These are phyloP conservation scores for Coemansia sp. DNA, from an alignment of 192 early-diverging fungal species.

Conservation along the genomic window DNA sequence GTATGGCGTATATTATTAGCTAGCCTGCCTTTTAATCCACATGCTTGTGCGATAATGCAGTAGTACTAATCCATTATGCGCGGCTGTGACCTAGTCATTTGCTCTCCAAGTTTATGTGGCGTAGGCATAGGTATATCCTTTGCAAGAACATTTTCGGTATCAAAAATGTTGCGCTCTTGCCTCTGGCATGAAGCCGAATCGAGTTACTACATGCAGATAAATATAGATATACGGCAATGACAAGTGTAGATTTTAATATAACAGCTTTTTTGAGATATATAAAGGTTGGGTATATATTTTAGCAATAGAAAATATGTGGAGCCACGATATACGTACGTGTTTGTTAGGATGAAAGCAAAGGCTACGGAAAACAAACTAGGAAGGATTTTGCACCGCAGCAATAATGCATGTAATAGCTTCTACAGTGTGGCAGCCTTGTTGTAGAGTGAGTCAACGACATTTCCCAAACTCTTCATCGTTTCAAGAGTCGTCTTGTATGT, in stretches of 20 bases:
- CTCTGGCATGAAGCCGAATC: neutral
- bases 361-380: no score
- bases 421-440: slow-evolving; percentile 70
- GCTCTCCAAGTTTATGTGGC: neutral
- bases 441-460: slow-evolving; percentile 94
- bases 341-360: no score
- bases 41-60: neutral
- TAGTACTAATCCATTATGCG: neutral
- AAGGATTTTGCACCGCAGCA: neutral
- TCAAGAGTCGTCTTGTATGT: slow-evolving; percentile 91
- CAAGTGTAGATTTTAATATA: no score
- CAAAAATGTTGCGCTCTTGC: neutral
- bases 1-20: slow-evolving; percentile 5
- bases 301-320: no score
- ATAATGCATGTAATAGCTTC: neutral
- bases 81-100: neutral
- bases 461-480: slow-evolving; percentile 94
- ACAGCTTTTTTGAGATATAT: no score
- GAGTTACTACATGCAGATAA: neutral
- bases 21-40: neutral
- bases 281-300: no score
- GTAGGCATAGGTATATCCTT: neutral
- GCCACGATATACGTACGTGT: no score
- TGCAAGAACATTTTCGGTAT: neutral
- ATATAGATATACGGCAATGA: no score